These are phyloP conservation scores for Beauveria medogensis DNA, from an alignment of 2,329 filamentous ascomycete genomes.

Conservation along the genomic window DNA sequence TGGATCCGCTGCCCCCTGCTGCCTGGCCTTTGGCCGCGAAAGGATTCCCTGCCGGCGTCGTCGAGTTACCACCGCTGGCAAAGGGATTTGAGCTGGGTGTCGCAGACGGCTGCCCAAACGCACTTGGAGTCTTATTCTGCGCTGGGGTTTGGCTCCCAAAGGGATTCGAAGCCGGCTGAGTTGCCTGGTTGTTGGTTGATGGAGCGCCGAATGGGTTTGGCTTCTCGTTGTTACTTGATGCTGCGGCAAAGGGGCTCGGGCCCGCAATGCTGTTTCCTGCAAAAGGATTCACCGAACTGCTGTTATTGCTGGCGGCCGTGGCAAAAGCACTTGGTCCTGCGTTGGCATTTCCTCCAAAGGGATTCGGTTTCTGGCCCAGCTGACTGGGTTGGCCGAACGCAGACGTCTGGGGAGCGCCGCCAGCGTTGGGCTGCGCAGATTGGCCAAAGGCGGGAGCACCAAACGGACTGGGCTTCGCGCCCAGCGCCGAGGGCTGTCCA, in stretches of 20 bases:
- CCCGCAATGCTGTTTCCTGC: constrained; percentile 12
- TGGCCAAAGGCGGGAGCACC: constrained; percentile 32
- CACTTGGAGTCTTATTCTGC: background rate
- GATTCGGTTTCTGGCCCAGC: constrained; percentile 24
- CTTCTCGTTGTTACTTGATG: background rate
- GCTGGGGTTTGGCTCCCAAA: constrained; percentile 9
- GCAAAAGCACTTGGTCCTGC: constrained; percentile 26
- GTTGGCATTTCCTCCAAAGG: constrained; percentile 22
- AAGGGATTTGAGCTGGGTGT: constrained; percentile 2
- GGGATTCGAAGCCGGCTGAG: background rate
- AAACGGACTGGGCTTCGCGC: constrained; percentile 21
- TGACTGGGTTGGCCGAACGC: constrained; percentile 34
- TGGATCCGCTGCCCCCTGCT: background rate
- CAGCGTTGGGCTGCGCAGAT: constrained; percentile 19
- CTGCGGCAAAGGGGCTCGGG: background rate
- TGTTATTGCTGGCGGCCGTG: background rate
- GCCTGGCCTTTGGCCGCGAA: constrained; percentile 17
- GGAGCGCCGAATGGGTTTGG: constrained; percentile 2
- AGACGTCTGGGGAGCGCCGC: constrained; percentile 9
- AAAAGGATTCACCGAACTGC: constrained; percentile 24
- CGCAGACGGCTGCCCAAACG: constrained; percentile 9
- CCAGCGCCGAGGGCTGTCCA: constrained; percentile 24
- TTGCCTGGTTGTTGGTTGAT: background rate
- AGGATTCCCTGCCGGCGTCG: constrained; percentile 14
- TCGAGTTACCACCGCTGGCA: background rate